These are phyloP conservation scores for Macadamia tetraphylla DNA, from an alignment of 164 flowering plant genomes.

Conservation along the genomic window DNA sequence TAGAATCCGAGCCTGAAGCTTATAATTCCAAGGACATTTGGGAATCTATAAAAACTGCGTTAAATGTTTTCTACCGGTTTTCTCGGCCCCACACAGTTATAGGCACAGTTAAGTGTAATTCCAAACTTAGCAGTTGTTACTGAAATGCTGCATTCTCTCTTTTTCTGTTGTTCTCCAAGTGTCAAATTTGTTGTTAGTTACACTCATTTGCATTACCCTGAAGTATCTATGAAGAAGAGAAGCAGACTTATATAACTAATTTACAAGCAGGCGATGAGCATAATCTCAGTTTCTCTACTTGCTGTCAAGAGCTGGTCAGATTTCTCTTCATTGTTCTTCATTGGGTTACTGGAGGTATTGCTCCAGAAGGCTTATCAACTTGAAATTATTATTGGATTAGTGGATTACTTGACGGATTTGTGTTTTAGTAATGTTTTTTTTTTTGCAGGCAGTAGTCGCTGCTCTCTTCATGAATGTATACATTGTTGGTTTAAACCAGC, in stretches of 20 bases:
- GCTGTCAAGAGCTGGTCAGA: constrained; percentile 77
- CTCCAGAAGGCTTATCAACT: constrained; percentile 7
- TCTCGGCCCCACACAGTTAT: constrained; percentile 89
- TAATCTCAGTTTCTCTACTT: constrained; percentile 87
- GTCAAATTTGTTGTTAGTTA: constrained; percentile 2
- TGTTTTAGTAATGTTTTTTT: neutral
- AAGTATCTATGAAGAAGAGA: constrained; percentile 3
- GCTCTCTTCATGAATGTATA: constrained; percentile 92
- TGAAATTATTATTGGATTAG: neutral
- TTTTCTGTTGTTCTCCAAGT: neutral
- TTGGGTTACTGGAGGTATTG: constrained; percentile 69
- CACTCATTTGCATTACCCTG: constrained; percentile 5
- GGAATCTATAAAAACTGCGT: constrained; percentile 27
- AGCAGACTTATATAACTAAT: constrained; percentile 12
- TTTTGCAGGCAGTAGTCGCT: constrained; percentile 79
- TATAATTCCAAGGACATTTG: constrained; percentile 24
- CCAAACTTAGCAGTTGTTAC: neutral
- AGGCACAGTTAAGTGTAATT: constrained; percentile 75
- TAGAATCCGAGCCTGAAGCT: constrained; percentile 53
- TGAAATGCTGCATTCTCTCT: neutral
- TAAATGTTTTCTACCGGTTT: constrained; percentile 78
- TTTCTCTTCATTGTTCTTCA: constrained; percentile 66
- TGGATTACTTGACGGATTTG: neutral
- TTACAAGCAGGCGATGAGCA: constrained; percentile 74
- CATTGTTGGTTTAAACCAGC: constrained; percentile 88